Evolutionary conservation across 1,284 basidiomycete genomes (phyloP), one percentile per base, ranked within the genome.

Genomic region (Peniophora sp.): DNA sequence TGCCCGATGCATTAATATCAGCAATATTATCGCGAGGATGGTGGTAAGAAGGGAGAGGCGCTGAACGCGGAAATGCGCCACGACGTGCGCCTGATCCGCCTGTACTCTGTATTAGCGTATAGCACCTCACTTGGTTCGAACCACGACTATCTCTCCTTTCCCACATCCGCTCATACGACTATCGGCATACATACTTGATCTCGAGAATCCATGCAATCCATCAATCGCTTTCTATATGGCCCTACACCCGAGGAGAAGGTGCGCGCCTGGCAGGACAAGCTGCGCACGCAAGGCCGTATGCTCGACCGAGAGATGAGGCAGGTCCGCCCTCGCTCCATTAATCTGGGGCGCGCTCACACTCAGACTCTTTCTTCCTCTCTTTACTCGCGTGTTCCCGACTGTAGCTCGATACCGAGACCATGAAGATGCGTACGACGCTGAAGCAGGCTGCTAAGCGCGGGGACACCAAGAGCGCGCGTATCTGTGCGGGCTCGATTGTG

Each of bases 401-500:
- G 52, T 62, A 97, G 87, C 81, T 99, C 51, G 94, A 98, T 58
- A 66, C 74, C 17, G 91, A 89, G 2, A 89, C 86, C 10, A 77
- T 74, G 54, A 96, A 96, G 68, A 93, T 88, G 6, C 83, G 88
- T 44, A 72, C 76, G 55, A 81, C 86, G 43, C 85, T 98, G 51
- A 98, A 97, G 71, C 85, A 90, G 61, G 78, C 98, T 19, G 97
- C 95, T 11, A 77, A 78, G 56, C 95, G 95, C 65, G 92, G 93
- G 38, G 96, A 99, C 65, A 78, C 88, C 48, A 96, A 95, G 72
- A 93, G 88, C 54, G 95, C 96, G 1, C 83, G 89, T 51, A 87
- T 97, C 61, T 75, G 99, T 34, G 94, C 96, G 0, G 83, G 78
- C 55, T 97, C 99, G 67, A 85, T 99, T n/a, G 94, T 99, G 9